Evolutionary conservation across 2,329 filamentous ascomycete species (phyloP), one percentile per base, ranked within the genome.

Genomic region (Xenoacremonium recifei): DNA sequence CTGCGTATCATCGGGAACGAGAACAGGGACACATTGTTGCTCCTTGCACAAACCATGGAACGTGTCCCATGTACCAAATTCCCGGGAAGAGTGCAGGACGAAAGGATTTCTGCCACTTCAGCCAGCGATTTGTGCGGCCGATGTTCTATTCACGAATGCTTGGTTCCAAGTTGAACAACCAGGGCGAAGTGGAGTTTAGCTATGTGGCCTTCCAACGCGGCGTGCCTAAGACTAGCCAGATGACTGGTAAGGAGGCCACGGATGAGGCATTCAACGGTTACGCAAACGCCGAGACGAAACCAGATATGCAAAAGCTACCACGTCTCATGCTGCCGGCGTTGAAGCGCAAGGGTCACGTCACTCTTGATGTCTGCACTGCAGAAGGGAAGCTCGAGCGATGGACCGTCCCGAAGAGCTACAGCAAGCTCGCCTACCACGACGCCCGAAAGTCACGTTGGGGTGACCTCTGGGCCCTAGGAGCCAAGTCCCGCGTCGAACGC

Each of bases 401-500:
- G 93, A 93, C 86, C 0, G 85, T 99, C 0, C 88, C 92, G 2
- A 83, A 83, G 54, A 89, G 84, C 45, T 93, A 85, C 66, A 85
- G 84, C 63, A 84, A 79, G 55, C 82, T 86, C 56, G 90, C 90
- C 1, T 97, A 92, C 69, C 89, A 87, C 55, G 93, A 97, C 61
- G 93, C 93, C 25, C 82, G 93, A 48, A 99, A 99, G 69, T 79
- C 85, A 1, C 71, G 71, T 39, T 97, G 92, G 93, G 93, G 93
- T 29, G 93, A 97, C 62, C 73, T 97, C 9, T 99, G 93, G 93
- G 90, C 92, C 1, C 73, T 97, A 1, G 93, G 93, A 0, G 92
- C 91, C 17, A 97, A 97, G 75, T 95, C 89, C 0, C 77, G 89
- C 11, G 77, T 86, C 4, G 60, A 66, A 3, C 72, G 87, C 35